Evolutionary conservation across 2,329 filamentous ascomycete species (phyloP).

Genomic region (Xylariaceae sp.): DNA sequence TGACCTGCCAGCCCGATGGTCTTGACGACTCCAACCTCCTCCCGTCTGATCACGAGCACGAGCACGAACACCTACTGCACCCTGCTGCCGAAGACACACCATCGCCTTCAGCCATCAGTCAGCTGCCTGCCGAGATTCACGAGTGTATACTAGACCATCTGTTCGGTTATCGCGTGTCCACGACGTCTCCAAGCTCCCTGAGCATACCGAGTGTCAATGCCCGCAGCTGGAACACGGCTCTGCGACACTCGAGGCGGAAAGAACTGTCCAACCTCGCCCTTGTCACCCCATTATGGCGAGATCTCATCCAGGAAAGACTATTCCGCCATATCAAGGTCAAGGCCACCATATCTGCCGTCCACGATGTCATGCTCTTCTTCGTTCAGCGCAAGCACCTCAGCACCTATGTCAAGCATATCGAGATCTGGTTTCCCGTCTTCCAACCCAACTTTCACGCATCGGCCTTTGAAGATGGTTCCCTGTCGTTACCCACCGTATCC

Average conservation of each 20-base stretch:
- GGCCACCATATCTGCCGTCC: constrained; percentile 62
- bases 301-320: constrained; percentile 67
- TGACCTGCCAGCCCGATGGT: constrained; percentile 37
- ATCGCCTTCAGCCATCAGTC: constrained; percentile 40
- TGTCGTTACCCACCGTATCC: constrained; percentile 51
- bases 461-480: constrained; percentile 40
- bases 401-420: constrained; percentile 66
- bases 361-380: constrained; percentile 62
- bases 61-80: constrained; percentile 22
- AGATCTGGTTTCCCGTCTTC: constrained; percentile 77
- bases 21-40: constrained; percentile 28
- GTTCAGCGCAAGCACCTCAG: constrained; percentile 56
- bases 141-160: constrained; percentile 69
- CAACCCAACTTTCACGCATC: constrained; percentile 51
- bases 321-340: constrained; percentile 76
- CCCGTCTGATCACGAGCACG: too few species aligned
- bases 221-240: constrained; percentile 61
- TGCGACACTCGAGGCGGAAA: constrained; percentile 65
- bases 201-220: constrained; percentile 50
- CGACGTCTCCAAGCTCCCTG: constrained; percentile 55
- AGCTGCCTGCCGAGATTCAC: constrained; percentile 68
- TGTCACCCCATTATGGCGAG: constrained; percentile 62
- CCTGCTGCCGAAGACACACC: constrained; percentile 25
- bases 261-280: constrained; percentile 66
- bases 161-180: constrained; percentile 65